Evolutionary conservation across 2,329 filamentous ascomycete genomes (phyloP).

Genomic region (Fusarium metavorans): DNA sequence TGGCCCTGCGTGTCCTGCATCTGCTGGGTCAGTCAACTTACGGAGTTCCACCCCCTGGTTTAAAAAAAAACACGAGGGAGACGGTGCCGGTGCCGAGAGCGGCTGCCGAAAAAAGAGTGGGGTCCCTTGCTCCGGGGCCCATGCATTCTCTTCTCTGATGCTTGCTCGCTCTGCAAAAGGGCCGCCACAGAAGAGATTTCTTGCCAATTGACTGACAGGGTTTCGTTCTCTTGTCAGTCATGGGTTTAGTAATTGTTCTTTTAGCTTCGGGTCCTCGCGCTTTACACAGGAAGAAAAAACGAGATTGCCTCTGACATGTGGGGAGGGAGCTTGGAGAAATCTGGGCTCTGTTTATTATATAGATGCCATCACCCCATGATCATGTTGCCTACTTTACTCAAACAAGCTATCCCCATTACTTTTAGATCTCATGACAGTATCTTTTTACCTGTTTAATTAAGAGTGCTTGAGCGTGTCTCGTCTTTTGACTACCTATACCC

Average conservation of each 20-base stretch:
- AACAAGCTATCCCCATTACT: not conserved
- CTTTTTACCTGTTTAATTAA: not conserved
- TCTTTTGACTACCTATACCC: not conserved
- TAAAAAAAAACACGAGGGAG: not conserved
- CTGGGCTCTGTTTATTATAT: conserved; percentile 26
- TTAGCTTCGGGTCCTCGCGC: conserved; percentile 16
- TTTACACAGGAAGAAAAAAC: not conserved
- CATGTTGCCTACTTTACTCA: not conserved
- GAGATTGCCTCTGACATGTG: conserved; percentile 22
- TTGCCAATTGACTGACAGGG: not conserved
- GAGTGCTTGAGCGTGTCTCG: conserved; percentile 3
- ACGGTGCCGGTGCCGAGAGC: conserved; percentile 37
- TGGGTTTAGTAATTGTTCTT: conserved; percentile 27
- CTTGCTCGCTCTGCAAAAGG: not conserved
- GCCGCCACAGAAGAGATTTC: conserved; percentile 28
- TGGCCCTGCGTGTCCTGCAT: conserved; percentile 5
- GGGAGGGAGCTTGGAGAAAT: not conserved
- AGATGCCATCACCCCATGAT: conserved; percentile 34
- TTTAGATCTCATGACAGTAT: conserved; percentile 1
- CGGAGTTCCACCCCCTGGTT: not conserved
- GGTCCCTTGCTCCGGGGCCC: conserved; percentile 6
- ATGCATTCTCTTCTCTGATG: not conserved
- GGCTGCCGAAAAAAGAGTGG: conserved; percentile 37
- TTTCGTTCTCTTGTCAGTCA: not conserved
- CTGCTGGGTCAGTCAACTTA: not conserved